Conservation (phyloP, 2,329 filamentous ascomycete genomes). For the Claviceps maximensis region DNA sequence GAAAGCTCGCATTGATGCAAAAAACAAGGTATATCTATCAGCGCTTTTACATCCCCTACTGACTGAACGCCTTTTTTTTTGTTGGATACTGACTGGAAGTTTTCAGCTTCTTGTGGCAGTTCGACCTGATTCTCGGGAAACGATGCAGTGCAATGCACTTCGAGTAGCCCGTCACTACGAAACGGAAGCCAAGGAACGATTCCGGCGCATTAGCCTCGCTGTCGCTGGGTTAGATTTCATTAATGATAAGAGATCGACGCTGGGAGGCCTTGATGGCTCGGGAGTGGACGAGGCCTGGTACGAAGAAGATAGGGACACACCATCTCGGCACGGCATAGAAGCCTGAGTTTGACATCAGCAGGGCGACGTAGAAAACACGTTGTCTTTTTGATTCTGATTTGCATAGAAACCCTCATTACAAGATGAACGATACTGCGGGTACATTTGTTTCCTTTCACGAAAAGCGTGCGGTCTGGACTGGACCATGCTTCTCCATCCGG, state of each 20-base stretch:
- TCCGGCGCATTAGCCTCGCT: conserved; percentile 64
- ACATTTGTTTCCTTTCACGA: background rate
- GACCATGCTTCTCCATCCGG: background rate
- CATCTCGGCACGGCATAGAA: conserved; percentile 1
- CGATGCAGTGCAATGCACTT: conserved; percentile 59
- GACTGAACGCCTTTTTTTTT: no score
- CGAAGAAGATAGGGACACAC: conserved; percentile 13
- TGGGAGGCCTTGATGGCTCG: conserved; percentile 4
- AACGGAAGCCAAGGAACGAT: conserved; percentile 58
- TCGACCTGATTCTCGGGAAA: conserved; percentile 49
- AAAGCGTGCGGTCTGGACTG: background rate
- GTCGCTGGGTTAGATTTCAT: conserved; percentile 61
- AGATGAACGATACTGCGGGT: background rate
- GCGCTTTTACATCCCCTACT: background rate
- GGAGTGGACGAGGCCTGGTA: conserved; percentile 22
- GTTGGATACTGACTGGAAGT: background rate
- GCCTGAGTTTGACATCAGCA: conserved; percentile 4
- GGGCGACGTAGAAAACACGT: background rate
- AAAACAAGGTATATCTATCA: conserved; percentile 46
- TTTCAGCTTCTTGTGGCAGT: conserved; percentile 58
- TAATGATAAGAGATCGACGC: conserved; percentile 11
- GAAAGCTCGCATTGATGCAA: conserved; percentile 71
- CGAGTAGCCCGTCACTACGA: conserved; percentile 59
- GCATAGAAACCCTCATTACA: background rate
- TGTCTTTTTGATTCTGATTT: background rate